These are phyloP conservation scores for Syzygium jambos DNA, from an alignment of 345 rosid genomes.

Conservation along the genomic window DNA sequence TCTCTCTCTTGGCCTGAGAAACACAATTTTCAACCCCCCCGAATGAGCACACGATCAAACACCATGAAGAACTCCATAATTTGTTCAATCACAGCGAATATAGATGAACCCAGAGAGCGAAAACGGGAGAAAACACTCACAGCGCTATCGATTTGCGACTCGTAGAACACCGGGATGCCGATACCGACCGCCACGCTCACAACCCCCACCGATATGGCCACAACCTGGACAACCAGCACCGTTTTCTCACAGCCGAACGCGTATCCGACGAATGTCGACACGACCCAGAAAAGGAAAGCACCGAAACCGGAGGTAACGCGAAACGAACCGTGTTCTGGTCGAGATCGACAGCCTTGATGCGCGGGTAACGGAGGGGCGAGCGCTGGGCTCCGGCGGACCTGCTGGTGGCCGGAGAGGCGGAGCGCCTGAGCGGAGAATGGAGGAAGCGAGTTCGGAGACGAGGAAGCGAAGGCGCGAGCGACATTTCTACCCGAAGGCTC, in stretches of 20 bases:
- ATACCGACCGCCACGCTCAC: slow-evolving; percentile 80
- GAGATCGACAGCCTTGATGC: slow-evolving; percentile 59
- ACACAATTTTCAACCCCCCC: not conserved
- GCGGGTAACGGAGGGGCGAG: slow-evolving; percentile 33
- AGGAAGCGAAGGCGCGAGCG: slow-evolving; percentile 28
- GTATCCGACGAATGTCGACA: not conserved
- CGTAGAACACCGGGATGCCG: slow-evolving; percentile 81
- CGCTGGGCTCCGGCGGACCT: slow-evolving; percentile 28
- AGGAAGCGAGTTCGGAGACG: slow-evolving; percentile 57
- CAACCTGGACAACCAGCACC: slow-evolving; percentile 24
- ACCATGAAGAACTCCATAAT: not conserved
- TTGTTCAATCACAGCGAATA: not conserved
- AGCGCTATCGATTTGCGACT: slow-evolving; percentile 75
- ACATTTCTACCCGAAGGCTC: slow-evolving; percentile 22
- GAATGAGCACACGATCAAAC: not conserved
- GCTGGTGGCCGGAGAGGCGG: slow-evolving; percentile 11
- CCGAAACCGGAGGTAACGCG: not conserved
- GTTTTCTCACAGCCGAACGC: not conserved
- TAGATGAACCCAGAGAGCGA: not conserved
- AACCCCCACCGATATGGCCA: slow-evolving; percentile 74
- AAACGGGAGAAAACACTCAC: slow-evolving; percentile 25
- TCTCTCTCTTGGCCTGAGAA: slow-evolving; percentile 71
- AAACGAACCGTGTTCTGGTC: slow-evolving; percentile 72
- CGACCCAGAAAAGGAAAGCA: not conserved
- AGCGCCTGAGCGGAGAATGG: slow-evolving; percentile 30